Percentiles rank a stretch among this genome's conserved stretches.
Conservation (phyloP, 73 alveolate genomes). For the Halteria grandinella region DNA sequence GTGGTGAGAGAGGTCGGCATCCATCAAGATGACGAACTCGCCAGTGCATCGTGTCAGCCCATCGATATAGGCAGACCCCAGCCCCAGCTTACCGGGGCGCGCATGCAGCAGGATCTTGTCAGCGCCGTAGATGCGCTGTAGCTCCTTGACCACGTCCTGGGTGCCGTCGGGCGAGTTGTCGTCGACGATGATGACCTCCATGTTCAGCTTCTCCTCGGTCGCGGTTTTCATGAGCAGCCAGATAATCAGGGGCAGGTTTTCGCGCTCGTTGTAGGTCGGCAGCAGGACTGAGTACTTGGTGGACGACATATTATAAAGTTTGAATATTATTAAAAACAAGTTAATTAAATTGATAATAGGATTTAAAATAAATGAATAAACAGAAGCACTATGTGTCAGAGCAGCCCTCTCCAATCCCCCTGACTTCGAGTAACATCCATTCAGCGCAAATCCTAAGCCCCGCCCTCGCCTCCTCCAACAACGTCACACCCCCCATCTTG, state of each 20-base stretch:
- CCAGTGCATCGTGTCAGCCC: constrained; percentile 92
- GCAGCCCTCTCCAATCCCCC: too few species aligned
- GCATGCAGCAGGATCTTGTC: constrained; percentile 81
- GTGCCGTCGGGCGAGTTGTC: constrained; percentile 98
- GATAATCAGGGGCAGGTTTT: constrained; percentile 92
- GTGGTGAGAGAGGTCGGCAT: constrained; percentile 98
- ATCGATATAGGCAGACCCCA: constrained; percentile 98
- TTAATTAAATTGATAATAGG: too few species aligned
- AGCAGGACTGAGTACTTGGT: constrained; percentile 93
- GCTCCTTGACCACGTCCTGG: constrained; percentile 81
- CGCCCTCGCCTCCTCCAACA: too few species aligned
- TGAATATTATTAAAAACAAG: too few species aligned
- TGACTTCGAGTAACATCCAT: too few species aligned
- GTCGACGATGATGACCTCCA: constrained; percentile 95
- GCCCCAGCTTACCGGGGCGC: constrained; percentile 97
- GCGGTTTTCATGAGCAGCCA: constrained; percentile 83
- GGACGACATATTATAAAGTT: too few species aligned
- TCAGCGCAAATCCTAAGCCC: too few species aligned
- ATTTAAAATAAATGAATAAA: too few species aligned
- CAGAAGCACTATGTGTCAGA: too few species aligned
- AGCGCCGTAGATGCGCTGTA: constrained; percentile 89
- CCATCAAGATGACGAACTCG: constrained; percentile 95
- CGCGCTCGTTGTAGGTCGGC: constrained; percentile 98
- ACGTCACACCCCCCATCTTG: too few species aligned
- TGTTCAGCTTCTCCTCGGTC: constrained; percentile 75